Percentiles rank a stretch among this genome's conserved stretches.
These are phyloP conservation scores for Aquilaria sinensis DNA, from an alignment of 345 rosid species.

Conservation along the genomic window DNA sequence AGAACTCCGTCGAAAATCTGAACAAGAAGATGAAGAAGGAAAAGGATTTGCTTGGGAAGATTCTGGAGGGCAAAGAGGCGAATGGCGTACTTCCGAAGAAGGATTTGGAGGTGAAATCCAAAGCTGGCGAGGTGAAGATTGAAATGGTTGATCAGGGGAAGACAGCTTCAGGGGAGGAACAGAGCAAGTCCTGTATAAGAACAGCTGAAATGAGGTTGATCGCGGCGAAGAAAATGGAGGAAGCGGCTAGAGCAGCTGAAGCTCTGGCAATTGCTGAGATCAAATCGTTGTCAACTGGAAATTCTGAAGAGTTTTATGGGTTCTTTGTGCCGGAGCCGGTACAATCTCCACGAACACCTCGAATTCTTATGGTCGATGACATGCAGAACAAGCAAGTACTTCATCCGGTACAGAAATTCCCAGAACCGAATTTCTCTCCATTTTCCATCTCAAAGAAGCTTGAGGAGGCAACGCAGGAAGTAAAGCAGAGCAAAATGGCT, in stretches of 20 bases:
- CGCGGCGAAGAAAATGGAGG: conserved; percentile 99
- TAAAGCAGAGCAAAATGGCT: conserved; percentile 62
- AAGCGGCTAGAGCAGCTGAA: conserved; percentile 95
- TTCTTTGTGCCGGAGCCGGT: conserved; percentile 59
- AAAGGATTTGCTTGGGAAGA: conserved; percentile 55
- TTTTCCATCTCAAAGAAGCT: conserved; percentile 50
- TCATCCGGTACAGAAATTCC: conserved; percentile 22
- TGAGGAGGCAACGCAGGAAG: conserved; percentile 78
- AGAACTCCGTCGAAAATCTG: conserved; percentile 67
- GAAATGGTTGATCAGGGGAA: conserved; percentile 30
- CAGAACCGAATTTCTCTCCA: conserved; percentile 31
- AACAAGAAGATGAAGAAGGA: conserved; percentile 82
- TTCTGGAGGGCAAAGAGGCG: conserved; percentile 33
- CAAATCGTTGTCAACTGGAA: conserved; percentile 34
- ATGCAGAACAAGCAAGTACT: conserved; percentile 18
- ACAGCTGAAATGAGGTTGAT: conserved; percentile 81
- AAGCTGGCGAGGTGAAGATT: conserved; percentile 36
- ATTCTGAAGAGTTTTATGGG: conserved; percentile 29
- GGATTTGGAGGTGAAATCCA: conserved; percentile 7
- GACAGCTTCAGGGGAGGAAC: conserved; percentile 24
- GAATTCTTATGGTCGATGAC: conserved; percentile 20
- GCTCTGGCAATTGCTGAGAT: conserved; percentile 80
- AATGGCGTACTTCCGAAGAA: conserved; percentile 5
- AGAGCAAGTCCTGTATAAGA: conserved; percentile 31
- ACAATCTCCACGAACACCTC: conserved; percentile 37